Conservation (phyloP, 129 eudicot species). For the Flaveria linearis region DNA sequence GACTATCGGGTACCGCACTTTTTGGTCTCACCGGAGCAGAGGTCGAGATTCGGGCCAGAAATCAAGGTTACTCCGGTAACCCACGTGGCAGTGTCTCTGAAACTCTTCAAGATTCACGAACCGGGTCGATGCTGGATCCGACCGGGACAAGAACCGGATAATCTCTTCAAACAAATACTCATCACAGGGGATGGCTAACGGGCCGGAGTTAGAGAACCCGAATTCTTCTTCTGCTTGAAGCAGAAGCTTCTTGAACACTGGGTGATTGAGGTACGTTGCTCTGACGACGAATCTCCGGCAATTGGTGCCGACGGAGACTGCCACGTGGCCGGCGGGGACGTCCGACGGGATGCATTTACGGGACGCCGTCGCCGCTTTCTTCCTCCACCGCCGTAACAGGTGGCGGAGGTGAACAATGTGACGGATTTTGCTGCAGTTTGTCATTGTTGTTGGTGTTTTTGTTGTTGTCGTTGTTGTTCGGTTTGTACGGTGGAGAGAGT, state of each 20-base stretch:
- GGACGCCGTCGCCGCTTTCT: conserved; percentile 58
- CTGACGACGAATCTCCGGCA: conserved; percentile 72
- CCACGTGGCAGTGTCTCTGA: conserved; percentile 62
- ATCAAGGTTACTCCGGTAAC: conserved; percentile 51
- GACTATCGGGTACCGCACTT: too few relatives aligned
- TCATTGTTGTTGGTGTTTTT: conserved; percentile 39
- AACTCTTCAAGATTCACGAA: conserved; percentile 65
- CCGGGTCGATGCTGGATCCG: conserved; percentile 51
- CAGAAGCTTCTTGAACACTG: conserved; percentile 63
- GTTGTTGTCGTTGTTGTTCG: conserved; percentile 10
- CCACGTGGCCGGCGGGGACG: conserved; percentile 96
- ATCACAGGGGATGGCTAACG: conserved; percentile 84
- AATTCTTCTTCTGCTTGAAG: conserved; percentile 81
- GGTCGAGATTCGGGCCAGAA: conserved; percentile 83
- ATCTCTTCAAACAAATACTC: conserved; percentile 77
- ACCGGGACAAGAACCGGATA: conserved; percentile 58
- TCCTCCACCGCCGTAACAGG: conserved; percentile 71
- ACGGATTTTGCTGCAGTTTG: conserved; percentile 85
- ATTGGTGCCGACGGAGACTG: conserved; percentile 67
- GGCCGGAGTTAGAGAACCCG: conserved; percentile 74
- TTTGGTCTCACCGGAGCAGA: conserved; percentile 36
- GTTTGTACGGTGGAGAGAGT: not conserved
- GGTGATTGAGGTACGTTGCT: conserved; percentile 73
- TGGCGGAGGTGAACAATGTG: conserved; percentile 89
- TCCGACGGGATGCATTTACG: conserved; percentile 59